Conservation (phyloP, 306 rosid genomes). For the Pyrus pyrifolia region DNA sequence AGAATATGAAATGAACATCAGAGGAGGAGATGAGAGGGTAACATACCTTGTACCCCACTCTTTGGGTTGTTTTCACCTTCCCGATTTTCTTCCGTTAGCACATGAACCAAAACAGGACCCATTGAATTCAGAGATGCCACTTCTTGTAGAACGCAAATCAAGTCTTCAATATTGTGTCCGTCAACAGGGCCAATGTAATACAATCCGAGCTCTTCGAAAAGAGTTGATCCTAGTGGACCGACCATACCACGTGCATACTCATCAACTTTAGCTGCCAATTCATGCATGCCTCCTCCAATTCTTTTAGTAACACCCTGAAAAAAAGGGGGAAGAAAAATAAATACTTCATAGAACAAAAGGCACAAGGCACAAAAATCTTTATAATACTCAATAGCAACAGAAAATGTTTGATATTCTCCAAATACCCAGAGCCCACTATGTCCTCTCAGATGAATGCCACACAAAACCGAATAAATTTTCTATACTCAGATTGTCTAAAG, state of each 20-base stretch:
- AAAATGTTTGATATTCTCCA: neutral
- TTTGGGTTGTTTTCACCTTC: slow-evolving; percentile 35
- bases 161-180: slow-evolving; percentile 83
- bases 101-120: slow-evolving; percentile 96
- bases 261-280: slow-evolving; percentile 94
- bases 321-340: neutral
- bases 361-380: neutral
- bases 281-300: slow-evolving; percentile 84
- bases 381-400: neutral
- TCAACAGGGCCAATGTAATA: slow-evolving; percentile 95
- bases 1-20: slow-evolving; percentile 3
- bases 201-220: slow-evolving; percentile 95
- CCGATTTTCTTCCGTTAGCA: slow-evolving; percentile 65
- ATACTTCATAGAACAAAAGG: neutral
- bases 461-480: neutral
- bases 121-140: slow-evolving; percentile 84
- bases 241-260: slow-evolving; percentile 97
- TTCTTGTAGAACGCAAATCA: slow-evolving; percentile 67
- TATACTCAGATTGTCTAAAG: neutral
- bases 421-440: neutral
- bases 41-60: slow-evolving; percentile 42
- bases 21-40: neutral
- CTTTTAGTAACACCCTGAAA: slow-evolving; percentile 79
- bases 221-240: slow-evolving; percentile 87
- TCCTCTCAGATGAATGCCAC: neutral